These are phyloP conservation scores for Trichoderma breve DNA, from an alignment of 2,329 filamentous ascomycete species.

Conservation along the genomic window DNA sequence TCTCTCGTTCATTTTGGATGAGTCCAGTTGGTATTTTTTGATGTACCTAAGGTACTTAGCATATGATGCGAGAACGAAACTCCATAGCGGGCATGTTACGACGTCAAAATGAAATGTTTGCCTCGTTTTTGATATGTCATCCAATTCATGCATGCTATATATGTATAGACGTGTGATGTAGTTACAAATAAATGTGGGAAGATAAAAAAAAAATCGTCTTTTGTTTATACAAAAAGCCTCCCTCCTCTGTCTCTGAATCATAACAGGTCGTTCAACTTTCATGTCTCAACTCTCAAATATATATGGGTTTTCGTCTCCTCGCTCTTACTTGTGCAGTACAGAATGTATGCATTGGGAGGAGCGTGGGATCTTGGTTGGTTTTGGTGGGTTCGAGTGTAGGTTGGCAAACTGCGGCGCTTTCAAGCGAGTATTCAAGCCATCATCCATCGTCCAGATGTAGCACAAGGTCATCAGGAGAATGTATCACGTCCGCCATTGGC, in stretches of 20 bases:
- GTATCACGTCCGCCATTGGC: background rate
- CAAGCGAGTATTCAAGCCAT: background rate
- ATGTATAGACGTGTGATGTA: background rate
- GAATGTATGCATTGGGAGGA: background rate
- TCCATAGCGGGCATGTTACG: background rate
- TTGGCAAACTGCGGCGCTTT: background rate
- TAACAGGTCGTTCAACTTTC: background rate
- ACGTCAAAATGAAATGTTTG: background rate
- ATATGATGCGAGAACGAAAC: background rate
- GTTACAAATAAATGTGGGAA: background rate
- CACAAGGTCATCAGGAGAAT: background rate
- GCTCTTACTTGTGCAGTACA: background rate
- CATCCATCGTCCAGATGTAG: background rate
- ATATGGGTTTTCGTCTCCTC: background rate
- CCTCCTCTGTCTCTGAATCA: background rate
- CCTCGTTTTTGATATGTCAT: background rate
- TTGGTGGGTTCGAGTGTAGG: background rate
- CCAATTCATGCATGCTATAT: constrained; percentile 14
- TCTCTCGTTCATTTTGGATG: background rate
- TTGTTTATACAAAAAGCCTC: constrained; percentile 11
- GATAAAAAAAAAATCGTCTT: background rate
- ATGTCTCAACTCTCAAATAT: background rate
- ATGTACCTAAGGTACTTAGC: no score
- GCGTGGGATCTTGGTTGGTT: background rate
- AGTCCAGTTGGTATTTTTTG: background rate